These are phyloP conservation scores for Leishmania braziliensis DNA, from an alignment of 208 protist genomes.

Conservation along the genomic window DNA sequence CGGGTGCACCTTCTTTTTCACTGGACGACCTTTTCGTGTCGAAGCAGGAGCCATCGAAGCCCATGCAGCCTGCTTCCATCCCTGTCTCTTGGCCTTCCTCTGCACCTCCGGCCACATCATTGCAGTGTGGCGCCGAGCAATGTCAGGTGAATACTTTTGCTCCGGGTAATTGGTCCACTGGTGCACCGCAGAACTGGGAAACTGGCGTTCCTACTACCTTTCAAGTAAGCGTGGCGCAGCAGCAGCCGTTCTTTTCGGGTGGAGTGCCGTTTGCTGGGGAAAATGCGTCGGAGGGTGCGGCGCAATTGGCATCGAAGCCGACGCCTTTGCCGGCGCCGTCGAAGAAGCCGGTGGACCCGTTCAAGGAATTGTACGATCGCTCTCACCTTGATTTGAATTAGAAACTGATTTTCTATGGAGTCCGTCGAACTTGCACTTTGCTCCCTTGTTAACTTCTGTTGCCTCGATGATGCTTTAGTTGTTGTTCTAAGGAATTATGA, in stretches of 20 bases:
- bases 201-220: not conserved
- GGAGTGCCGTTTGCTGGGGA: not conserved
- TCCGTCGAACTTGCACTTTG: not conserved
- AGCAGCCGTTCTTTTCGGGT: not conserved
- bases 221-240: too few relatives aligned
- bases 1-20: conserved; percentile 21
- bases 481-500: not conserved
- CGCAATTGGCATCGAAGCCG: not conserved
- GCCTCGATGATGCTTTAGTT: not conserved
- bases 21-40: conserved; percentile 52
- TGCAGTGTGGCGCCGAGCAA: not conserved
- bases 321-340: not conserved
- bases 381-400: conserved; percentile 17
- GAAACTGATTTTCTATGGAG: not conserved
- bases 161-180: conserved; percentile 25
- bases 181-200: conserved; percentile 25
- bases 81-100: not conserved
- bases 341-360: conserved; percentile 39
- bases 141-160: conserved; percentile 18
- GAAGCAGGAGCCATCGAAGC: conserved; percentile 1
- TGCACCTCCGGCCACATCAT: not conserved
- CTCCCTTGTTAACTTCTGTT: not conserved
- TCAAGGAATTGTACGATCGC: conserved; percentile 46
- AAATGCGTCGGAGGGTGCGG: not conserved
- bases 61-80: not conserved